These are phyloP conservation scores for Sungouiozyma intestinalis DNA, from an alignment of 805 yeast genomes.

Conservation along the genomic window DNA sequence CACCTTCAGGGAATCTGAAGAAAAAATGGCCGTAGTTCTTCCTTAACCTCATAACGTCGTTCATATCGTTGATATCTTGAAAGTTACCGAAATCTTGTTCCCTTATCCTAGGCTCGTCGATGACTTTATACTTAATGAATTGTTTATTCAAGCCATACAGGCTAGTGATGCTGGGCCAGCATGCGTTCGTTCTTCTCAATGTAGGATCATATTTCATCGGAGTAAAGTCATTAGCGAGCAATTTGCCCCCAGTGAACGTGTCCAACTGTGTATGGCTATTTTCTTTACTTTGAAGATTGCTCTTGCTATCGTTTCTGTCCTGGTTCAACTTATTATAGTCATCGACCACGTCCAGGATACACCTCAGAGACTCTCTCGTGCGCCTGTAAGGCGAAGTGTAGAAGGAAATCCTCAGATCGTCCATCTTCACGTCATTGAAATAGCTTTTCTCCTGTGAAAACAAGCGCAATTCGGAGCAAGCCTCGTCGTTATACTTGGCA, in stretches of 20 bases:
- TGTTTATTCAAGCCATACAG: slow-evolving; percentile 4
- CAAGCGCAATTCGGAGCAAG: not conserved
- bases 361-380: slow-evolving; percentile 73
- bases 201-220: slow-evolving; percentile 15
- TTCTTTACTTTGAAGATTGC: not conserved
- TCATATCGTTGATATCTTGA: slow-evolving; percentile 68
- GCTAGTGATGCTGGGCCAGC: slow-evolving; percentile 13
- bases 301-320: not conserved
- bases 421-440: slow-evolving; percentile 22
- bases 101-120: slow-evolving; percentile 84
- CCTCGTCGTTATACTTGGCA: slow-evolving; percentile 6
- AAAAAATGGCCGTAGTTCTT: slow-evolving; percentile 82
- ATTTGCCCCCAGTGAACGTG: not conserved
- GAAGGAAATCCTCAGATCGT: slow-evolving; percentile 51
- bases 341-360: slow-evolving; percentile 46
- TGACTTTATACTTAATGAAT: slow-evolving; percentile 39
- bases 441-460: slow-evolving; percentile 5
- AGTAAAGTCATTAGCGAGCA: slow-evolving; percentile 1
- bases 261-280: not conserved
- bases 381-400: slow-evolving; percentile 79
- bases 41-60: slow-evolving; percentile 68
- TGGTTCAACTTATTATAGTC: slow-evolving; percentile 12
- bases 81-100: slow-evolving; percentile 94
- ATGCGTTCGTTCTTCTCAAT: slow-evolving; percentile 15
- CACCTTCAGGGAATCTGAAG: slow-evolving; percentile 85